A percentile compares a stretch with the other conserved stretches of the same genome.
Conservation (phyloP, 2,329 filamentous ascomycete genomes). For the Colletotrichum spaethianum region DNA sequence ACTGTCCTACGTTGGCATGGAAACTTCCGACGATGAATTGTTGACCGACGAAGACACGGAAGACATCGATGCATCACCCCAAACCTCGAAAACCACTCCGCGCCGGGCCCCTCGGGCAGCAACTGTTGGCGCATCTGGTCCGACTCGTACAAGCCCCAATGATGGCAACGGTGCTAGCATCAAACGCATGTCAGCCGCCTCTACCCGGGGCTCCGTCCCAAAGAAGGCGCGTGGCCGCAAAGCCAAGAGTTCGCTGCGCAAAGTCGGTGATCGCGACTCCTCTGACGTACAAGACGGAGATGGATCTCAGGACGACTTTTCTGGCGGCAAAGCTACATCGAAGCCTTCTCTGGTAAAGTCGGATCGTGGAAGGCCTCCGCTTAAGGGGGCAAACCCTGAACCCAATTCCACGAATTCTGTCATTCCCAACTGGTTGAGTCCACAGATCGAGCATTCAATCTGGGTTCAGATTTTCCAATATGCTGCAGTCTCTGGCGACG, state of each 20-base stretch:
- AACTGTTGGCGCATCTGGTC: neutral
- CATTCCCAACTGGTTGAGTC: conserved; percentile 70
- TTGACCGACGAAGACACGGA: conserved; percentile 9
- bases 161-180: neutral
- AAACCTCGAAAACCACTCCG: neutral
- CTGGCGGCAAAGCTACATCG: neutral
- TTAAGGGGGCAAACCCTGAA: neutral
- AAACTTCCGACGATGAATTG: conserved; percentile 20
- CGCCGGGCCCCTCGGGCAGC: neutral
- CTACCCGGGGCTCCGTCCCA: neutral
- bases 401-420: neutral
- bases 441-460: conserved; percentile 74
- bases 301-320: neutral
- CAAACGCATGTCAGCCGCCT: conserved; percentile 1
- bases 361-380: neutral
- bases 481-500: conserved; percentile 64
- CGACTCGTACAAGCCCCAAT: neutral
- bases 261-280: neutral
- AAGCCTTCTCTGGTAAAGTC: neutral
- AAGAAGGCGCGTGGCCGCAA: neutral
- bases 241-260: neutral
- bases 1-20: conserved; percentile 11
- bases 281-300: conserved; percentile 12
- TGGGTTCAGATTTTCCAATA: conserved; percentile 79
- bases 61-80: conserved; percentile 4